Evolutionary conservation across 1,139 yeast genomes (phyloP).

Genomic region (Yamadazyma atmosphaerica): DNA sequence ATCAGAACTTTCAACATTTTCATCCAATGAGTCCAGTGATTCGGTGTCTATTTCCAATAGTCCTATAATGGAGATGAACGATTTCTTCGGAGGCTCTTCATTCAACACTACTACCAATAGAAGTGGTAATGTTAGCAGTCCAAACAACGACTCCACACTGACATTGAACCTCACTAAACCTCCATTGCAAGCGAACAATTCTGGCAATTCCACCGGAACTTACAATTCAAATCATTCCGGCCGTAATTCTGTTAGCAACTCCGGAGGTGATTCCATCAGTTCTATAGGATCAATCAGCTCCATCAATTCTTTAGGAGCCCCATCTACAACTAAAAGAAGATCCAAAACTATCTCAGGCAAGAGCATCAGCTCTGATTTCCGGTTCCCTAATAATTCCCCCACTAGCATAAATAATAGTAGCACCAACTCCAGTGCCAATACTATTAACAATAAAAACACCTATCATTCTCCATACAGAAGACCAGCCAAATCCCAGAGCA

Average conservation of each 20-base stretch:
- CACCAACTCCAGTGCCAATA: background rate
- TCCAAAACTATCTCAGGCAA: conserved; percentile 3
- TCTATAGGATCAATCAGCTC: conserved; percentile 1
- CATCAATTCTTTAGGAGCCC: background rate
- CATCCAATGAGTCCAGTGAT: conserved; percentile 18
- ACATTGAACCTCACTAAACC: conserved; percentile 9
- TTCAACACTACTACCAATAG: conserved; percentile 4
- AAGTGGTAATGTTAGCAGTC: no score
- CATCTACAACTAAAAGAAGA: conserved; percentile 1
- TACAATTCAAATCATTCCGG: background rate
- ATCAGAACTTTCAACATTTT: conserved; percentile 19
- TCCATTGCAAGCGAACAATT: background rate
- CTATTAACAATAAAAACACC: background rate
- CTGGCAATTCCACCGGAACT: background rate
- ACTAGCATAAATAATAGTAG: background rate
- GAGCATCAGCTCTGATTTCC: conserved; percentile 11
- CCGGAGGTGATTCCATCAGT: background rate
- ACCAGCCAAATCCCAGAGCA: background rate
- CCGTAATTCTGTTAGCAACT: background rate
- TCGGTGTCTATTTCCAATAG: conserved; percentile 19
- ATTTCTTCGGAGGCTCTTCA: conserved; percentile 11
- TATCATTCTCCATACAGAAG: conserved; percentile 2
- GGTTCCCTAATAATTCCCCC: conserved; percentile 11
- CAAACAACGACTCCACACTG: conserved; percentile 5
- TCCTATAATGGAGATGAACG: conserved; percentile 18